Evolutionary conservation across 345 rosid species (phyloP).

Genomic region (Erucastrum elatum): DNA sequence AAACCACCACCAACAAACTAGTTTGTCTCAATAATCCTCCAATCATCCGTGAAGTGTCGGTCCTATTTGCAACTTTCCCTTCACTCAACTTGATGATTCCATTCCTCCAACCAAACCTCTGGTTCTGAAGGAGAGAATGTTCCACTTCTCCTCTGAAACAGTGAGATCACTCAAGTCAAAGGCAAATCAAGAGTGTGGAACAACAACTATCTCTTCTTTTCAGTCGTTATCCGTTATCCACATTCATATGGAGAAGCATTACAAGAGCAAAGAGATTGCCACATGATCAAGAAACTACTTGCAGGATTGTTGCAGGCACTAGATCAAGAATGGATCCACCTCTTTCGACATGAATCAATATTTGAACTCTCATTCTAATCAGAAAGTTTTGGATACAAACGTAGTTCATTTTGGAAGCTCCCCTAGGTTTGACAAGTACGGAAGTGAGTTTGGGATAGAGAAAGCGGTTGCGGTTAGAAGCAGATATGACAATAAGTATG

Average conservation of each 20-base stretch:
- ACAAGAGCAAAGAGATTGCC: conserved; percentile 49
- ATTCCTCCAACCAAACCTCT: conserved; percentile 42
- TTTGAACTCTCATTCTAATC: neutral
- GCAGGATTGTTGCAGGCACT: conserved; percentile 48
- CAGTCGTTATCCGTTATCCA: conserved; percentile 49
- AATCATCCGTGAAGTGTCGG: conserved; percentile 44
- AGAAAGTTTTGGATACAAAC: neutral
- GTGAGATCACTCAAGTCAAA: conserved; percentile 49
- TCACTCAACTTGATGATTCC: conserved; percentile 32
- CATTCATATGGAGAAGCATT: conserved; percentile 60
- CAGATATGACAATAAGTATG: conserved; percentile 62
- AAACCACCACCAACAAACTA: neutral
- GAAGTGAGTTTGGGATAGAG: conserved; percentile 68
- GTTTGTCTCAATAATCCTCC: conserved; percentile 52
- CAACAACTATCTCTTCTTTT: conserved; percentile 59
- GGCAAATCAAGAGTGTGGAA: conserved; percentile 58
- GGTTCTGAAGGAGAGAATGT: conserved; percentile 50
- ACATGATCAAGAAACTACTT: conserved; percentile 41
- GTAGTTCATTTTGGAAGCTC: conserved; percentile 73
- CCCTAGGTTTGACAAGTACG: conserved; percentile 71
- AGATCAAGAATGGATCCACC: conserved; percentile 61
- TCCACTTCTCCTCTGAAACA: conserved; percentile 62
- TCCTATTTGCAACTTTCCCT: conserved; percentile 50
- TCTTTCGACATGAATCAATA: neutral
- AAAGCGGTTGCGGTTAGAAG: conserved; percentile 65